A percentile compares a stretch with the other conserved stretches of the same genome.
phyloP scores from a whole-genome alignment of 2,329 filamentous ascomycete species.

The Pezicula radicicola region DNA sequence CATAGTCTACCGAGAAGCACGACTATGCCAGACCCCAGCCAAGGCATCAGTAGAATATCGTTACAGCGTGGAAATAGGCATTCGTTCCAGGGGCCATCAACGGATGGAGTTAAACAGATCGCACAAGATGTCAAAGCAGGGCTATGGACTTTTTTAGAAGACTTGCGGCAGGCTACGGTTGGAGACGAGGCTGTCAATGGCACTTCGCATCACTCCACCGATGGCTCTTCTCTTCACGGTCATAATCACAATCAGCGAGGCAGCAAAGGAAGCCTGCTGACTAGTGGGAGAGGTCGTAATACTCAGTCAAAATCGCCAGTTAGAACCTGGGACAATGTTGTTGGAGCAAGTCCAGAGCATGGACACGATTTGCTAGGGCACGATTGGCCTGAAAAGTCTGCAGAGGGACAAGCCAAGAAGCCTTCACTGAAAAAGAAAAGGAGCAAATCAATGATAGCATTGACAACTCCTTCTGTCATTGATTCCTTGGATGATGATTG shows the following conservation, averaged over 20 bases:
- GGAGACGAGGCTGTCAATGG: slow-evolving; percentile 83
- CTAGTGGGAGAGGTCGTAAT: slow-evolving; percentile 14
- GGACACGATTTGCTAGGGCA: slow-evolving; percentile 10
- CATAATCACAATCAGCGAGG: slow-evolving; percentile 30
- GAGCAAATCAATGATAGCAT: slow-evolving; percentile 14
- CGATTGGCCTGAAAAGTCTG: no score
- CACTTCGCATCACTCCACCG: slow-evolving; percentile 27
- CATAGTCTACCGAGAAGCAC: slow-evolving; percentile 16
- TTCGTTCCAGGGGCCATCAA: slow-evolving; percentile 29
- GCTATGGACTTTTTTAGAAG: slow-evolving; percentile 91
- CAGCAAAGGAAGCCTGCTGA: slow-evolving; percentile 29
- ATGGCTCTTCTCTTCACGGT: slow-evolving; percentile 20
- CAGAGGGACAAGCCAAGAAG: slow-evolving; percentile 7
- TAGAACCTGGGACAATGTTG: slow-evolving; percentile 27
- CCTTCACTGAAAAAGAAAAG: slow-evolving; percentile 15
- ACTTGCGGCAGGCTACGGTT: slow-evolving; percentile 91
- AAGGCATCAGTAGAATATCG: slow-evolving; percentile 21
- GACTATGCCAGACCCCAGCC: slow-evolving; percentile 27
- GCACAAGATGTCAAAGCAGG: slow-evolving; percentile 81
- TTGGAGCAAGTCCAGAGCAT: slow-evolving; percentile 16
- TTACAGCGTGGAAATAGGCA: slow-evolving; percentile 22
- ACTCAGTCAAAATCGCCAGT: slow-evolving; percentile 14
- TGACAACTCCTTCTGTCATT: slow-evolving; percentile 19
- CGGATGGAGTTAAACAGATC: slow-evolving; percentile 27
- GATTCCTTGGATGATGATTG: slow-evolving; percentile 56